Base-by-base conservation (phyloP, 179 eudicot species). In the Actinidia polygama region DNA sequence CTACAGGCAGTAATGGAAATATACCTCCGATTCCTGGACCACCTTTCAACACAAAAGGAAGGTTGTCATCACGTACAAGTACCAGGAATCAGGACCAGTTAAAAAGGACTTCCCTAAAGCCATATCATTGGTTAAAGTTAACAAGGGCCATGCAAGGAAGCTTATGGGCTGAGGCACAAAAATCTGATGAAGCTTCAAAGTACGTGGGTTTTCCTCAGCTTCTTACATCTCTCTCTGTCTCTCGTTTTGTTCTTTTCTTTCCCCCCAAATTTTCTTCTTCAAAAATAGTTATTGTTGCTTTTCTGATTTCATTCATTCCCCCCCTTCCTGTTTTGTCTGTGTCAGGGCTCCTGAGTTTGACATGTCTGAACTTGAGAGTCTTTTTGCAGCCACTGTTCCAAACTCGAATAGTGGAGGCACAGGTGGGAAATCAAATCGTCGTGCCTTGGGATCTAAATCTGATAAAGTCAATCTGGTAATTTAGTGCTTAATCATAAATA, bases 131-230 rank as follows among this genome's bases (percentile, higher is more conserved):
- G 98, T 82, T 94, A 84, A 95, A 92, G 83, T 77, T 95, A 85
- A 90, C 91, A 58, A 91, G 98, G 88, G 98, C 89, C n/a, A 80
- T 92, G 89, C 93, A 90, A 78, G 98, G 97, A 71, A 95, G 98
- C 92, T 79, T 95, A 78, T 95, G 98, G 98, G 98, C 98, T 24
- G 98, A 95, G 85, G 81, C 95, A 70, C 98, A 91, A 78, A 95
- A 91, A 87, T 80, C 90, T 23, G 97, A 92, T n/a, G 98, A 94
- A 85, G 91, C 92, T 87, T 88, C 91, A 78, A 94, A 91, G 98
- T 95, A 88, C 23, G 64, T 36, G 68, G 30, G 0, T 64, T 44
- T 63, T 69, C 70, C 73, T 26, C 19, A 10, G 0, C 63, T 71
- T 62, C 53, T 68, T 76, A 40, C 44, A 40, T 77, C 59, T 63